Evolutionary conservation across 2,329 filamentous ascomycete species (phyloP), one percentile per base, ranked within the genome.

Genomic region (Pseudogymnoascus sp.): DNA sequence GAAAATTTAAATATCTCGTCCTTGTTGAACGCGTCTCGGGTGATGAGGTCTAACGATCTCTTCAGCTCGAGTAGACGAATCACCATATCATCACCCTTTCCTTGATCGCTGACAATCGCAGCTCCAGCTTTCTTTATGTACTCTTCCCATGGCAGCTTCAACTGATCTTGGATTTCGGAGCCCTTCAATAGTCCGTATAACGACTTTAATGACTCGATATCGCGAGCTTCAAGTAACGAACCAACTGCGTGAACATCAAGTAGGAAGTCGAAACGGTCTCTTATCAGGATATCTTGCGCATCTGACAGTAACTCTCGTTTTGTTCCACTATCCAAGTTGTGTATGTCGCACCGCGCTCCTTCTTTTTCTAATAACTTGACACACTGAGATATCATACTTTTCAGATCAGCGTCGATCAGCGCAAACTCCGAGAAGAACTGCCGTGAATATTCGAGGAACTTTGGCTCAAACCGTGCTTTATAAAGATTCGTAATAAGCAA

Each of bases 401-500:
- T 87, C 45, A 97, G 79, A 14, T 82, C 82, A 62, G 77, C 79
- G 21, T 79, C 75, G 64, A 86, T 87, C 70, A 86, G 83, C 8
- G 88, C 89, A 79, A 92, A 95, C 4, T 83, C 78, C 23, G 77
- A 72, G 67, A 95, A 87, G 70, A 88, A 97, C 0, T 76, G 72
- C 62, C 84, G 81, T 0, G 93, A 95, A 5, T 82, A 75, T 7
- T 80, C 76, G 62, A 96, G 76, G 67, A 97, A 88, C 4, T 80
- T 78, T 3, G 88, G 86, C 75, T 97, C 95, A 69, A 99, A 96
- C 12, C 84, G 80, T 65, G 82, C 87, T 0, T 82, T 84, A 74
- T 97, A 99, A 3, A 93, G 85, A 62, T 87, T 86, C 54, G 97
- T 83, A n/a, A 92, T 84, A 69, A 96, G 87, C 66, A 97, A 83